A percentile compares a stretch with the other conserved stretches of the same genome.
phyloP scores from a whole-genome alignment of 768 basidiomycete genomes.

The Collybiopsis luxurians region DNA sequence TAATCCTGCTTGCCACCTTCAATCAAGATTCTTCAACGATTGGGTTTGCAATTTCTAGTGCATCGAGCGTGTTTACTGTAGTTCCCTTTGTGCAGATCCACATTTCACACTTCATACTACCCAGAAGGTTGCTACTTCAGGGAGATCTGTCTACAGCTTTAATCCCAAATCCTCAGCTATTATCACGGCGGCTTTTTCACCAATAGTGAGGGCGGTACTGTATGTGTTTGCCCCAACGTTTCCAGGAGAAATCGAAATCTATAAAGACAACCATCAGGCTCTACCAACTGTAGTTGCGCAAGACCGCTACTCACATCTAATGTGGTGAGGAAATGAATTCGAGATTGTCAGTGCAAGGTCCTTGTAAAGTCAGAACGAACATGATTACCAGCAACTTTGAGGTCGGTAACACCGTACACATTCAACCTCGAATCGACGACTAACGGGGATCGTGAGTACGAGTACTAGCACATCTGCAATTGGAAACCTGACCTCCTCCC shows the following conservation, averaged over 20 bases:
- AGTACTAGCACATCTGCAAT: no score
- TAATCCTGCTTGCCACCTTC: no score
- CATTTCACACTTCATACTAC: no score
- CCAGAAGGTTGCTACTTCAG: no score
- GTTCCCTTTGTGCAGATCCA: no score
- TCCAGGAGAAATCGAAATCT: conserved; percentile 3
- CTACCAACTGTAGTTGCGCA: not conserved
- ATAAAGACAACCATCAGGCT: not conserved
- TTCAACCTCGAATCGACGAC: conserved; percentile 43
- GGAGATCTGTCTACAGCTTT: no score
- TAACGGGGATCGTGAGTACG: no score
- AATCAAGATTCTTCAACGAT: no score
- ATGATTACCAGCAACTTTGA: conserved; percentile 41
- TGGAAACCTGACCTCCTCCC: no score
- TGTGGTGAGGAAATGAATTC: conserved; percentile 1
- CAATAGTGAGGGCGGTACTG: conserved; percentile 39
- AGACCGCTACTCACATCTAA: not conserved
- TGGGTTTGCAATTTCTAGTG: no score
- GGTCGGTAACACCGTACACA: conserved; percentile 40
- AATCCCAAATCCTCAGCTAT: conserved; percentile 40
- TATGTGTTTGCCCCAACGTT: conserved; percentile 33
- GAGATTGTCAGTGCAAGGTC: no score
- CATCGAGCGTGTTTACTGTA: no score
- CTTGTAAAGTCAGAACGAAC: conserved; percentile 38
- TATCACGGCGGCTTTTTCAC: conserved; percentile 43